These are phyloP conservation scores for Danielia reshetovae DNA, from an alignment of 805 yeast species.

Conservation along the genomic window DNA sequence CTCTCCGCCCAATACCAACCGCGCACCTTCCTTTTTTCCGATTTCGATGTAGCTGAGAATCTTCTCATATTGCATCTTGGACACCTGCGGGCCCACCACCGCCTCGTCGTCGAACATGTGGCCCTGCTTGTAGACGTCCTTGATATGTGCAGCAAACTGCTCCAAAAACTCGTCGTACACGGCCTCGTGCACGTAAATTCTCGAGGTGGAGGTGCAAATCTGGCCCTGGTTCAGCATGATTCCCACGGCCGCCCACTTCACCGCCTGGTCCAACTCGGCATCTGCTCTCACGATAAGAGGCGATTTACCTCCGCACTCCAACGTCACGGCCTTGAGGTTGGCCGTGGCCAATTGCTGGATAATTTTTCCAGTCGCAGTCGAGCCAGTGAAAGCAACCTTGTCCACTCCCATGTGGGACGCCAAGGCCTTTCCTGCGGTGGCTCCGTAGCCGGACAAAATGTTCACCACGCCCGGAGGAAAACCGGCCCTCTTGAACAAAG, in stretches of 20 bases:
- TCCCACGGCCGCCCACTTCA: conserved; percentile 65
- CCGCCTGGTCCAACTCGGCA: conserved; percentile 62
- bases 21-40: conserved; percentile 44
- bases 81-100: conserved; percentile 61
- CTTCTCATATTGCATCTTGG: conserved; percentile 53
- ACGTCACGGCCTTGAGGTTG: conserved; percentile 59
- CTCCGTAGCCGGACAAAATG: conserved; percentile 67
- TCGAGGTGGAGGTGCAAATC: conserved; percentile 64
- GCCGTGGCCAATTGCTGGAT: conserved; percentile 59
- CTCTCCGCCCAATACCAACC: conserved; percentile 39
- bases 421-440: conserved; percentile 64
- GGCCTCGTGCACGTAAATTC: conserved; percentile 54
- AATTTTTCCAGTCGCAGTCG: conserved; percentile 62
- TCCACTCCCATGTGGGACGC: conserved; percentile 56
- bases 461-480: conserved; percentile 76
- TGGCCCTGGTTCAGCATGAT: conserved; percentile 65
- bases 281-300: conserved; percentile 61
- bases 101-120: conserved; percentile 45
- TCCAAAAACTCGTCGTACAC: conserved; percentile 52
- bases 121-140: conserved; percentile 51
- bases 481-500: conserved; percentile 58
- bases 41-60: conserved; percentile 40
- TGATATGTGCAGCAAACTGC: conserved; percentile 42
- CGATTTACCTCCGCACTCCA: conserved; percentile 74
- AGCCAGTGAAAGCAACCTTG: conserved; percentile 64